Evolutionary conservation across 2,329 filamentous ascomycete genomes (phyloP).

Genomic region (Aureobasidium leucospermi): DNA sequence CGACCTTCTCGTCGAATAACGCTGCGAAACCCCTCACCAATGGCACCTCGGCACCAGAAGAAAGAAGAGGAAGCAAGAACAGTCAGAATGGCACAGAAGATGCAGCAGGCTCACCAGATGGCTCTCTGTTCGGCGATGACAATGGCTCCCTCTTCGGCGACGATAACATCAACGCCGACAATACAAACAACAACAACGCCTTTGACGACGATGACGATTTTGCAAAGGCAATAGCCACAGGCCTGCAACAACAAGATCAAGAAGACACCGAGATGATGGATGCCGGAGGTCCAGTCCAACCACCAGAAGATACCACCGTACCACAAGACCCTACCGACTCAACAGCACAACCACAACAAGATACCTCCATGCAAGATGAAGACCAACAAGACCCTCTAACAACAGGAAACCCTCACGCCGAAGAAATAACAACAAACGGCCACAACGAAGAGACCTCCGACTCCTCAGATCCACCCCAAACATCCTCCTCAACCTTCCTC

Average conservation of each 20-base stretch:
- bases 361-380: constrained; percentile 5
- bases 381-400: background rate
- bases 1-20: constrained; percentile 73
- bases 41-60: constrained; percentile 25
- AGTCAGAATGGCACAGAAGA: constrained; percentile 45
- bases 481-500: constrained; percentile 74
- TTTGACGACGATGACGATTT: constrained; percentile 76
- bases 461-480: constrained; percentile 32
- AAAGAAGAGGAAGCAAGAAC: constrained; percentile 22
- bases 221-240: constrained; percentile 60
- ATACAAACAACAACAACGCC: constrained; percentile 39
- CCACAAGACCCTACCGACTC: background rate
- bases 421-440: constrained; percentile 31
- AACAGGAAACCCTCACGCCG: constrained; percentile 48
- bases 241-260: constrained; percentile 33
- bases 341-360: constrained; percentile 3
- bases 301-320: constrained; percentile 24
- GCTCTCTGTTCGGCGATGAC: constrained; percentile 80
- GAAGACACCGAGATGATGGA: constrained; percentile 40
- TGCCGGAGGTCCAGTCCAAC: constrained; percentile 35
- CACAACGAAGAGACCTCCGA: constrained; percentile 25
- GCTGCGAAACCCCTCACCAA: constrained; percentile 46
- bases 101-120: constrained; percentile 57
- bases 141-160: constrained; percentile 75
- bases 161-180: constrained; percentile 48